Evolutionary conservation across 2,329 filamentous ascomycete species (phyloP).

Genomic region (Beauveria bassiana): DNA sequence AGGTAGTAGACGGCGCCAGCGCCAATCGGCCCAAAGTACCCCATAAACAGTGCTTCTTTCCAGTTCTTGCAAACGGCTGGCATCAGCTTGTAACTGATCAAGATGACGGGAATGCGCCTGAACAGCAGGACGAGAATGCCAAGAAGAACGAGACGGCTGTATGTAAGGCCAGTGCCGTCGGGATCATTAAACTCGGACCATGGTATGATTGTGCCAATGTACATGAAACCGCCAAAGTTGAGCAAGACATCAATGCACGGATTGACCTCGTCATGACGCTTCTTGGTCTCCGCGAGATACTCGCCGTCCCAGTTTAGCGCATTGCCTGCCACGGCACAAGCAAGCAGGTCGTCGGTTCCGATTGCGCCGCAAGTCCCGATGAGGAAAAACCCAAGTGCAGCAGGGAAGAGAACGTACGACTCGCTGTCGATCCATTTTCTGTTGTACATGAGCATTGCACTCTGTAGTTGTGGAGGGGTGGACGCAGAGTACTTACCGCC

Average conservation of each 20-base stretch:
- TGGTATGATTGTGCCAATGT: conserved; percentile 47
- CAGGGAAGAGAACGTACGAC: conserved; percentile 44
- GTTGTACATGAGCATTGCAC: background rate
- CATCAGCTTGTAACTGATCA: conserved; percentile 48
- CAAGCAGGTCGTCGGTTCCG: conserved; percentile 52
- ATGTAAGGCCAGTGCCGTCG: conserved; percentile 43
- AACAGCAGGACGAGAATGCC: conserved; percentile 46
- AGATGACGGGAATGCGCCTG: conserved; percentile 48
- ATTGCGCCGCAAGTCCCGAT: conserved; percentile 50
- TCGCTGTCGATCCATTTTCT: conserved; percentile 49
- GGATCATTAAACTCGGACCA: conserved; percentile 48
- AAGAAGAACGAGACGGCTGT: conserved; percentile 40
- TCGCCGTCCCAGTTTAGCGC: conserved; percentile 54
- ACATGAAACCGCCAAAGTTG: conserved; percentile 55
- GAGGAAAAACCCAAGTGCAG: conserved; percentile 46
- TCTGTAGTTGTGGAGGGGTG: too few relatives aligned
- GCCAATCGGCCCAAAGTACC: conserved; percentile 69
- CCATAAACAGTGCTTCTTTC: conserved; percentile 54
- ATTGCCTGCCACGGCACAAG: conserved; percentile 53
- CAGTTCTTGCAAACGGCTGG: conserved; percentile 41
- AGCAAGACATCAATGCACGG: conserved; percentile 48
- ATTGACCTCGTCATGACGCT: conserved; percentile 54
- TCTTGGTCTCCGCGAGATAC: conserved; percentile 48
- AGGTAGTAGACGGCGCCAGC: conserved; percentile 72
- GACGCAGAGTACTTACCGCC: conserved; percentile 17